Evolutionary conservation across 2,329 filamentous ascomycete species (phyloP).

Genomic region (Nemania bipapillata): DNA sequence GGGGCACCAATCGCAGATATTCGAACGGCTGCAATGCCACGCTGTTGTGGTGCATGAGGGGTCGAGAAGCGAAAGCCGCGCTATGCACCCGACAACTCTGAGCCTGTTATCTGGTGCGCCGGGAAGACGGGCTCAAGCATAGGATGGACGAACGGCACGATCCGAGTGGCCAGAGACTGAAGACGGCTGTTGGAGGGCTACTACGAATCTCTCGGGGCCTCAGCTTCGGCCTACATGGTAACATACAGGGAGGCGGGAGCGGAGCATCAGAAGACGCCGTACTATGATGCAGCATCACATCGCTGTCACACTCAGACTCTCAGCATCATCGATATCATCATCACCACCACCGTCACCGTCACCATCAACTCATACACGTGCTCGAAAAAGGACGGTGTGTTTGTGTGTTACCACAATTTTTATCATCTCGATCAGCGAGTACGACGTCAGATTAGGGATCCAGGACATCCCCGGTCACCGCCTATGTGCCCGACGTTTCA

Average conservation of each 20-base stretch:
- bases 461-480: constrained; percentile 1
- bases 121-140: not conserved
- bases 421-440: constrained; percentile 3
- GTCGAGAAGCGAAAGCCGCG: constrained; percentile 28
- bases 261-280: not conserved
- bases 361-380: not conserved
- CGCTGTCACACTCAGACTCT: too few species aligned
- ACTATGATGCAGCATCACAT: not conserved
- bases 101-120: not conserved
- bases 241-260: not conserved
- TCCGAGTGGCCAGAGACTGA: constrained; percentile 13
- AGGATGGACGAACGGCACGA: constrained; percentile 7
- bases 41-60: constrained; percentile 18
- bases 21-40: constrained; percentile 25
- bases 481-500: constrained; percentile 5
- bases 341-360: too few species aligned
- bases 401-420: not conserved
- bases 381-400: not conserved
- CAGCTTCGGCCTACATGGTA: not conserved
- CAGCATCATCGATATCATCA: too few species aligned
- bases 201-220: not conserved
- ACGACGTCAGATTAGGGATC: constrained; percentile 1
- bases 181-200: not conserved
- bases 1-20: constrained; percentile 24
- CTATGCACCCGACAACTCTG: constrained; percentile 22